Conservation (phyloP, 177 flowering plant genomes). For the Vitis hybrid region DNA sequence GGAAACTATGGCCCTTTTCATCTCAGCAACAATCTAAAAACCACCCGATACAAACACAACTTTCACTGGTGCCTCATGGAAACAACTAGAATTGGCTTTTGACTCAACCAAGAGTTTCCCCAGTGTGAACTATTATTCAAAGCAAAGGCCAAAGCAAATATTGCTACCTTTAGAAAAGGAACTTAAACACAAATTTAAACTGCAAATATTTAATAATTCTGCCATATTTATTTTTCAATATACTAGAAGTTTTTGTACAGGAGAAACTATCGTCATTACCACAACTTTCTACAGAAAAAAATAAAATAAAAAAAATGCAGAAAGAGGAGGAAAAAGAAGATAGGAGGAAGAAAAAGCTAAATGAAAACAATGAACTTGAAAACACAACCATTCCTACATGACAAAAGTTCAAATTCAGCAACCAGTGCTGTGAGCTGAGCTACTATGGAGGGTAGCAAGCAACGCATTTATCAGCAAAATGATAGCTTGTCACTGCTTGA, state of each 20-base stretch:
- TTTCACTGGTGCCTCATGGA: too few species aligned
- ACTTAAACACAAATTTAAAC: neutral
- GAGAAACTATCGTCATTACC: constrained; percentile 8
- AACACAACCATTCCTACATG: constrained; percentile 7
- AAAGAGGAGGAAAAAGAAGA: too few species aligned
- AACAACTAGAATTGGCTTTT: too few species aligned
- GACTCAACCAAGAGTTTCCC: too few species aligned
- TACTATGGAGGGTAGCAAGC: neutral
- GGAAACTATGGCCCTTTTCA: too few species aligned
- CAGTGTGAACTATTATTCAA: too few species aligned
- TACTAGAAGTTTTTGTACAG: constrained; percentile 22
- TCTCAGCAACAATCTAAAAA: too few species aligned
- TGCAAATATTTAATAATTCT: constrained; percentile 1
- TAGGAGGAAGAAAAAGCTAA: too few species aligned
- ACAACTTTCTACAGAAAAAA: constrained; percentile 18
- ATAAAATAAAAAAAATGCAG: too few species aligned
- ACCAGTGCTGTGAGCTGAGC: constrained; percentile 6
- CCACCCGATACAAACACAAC: too few species aligned
- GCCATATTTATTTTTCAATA: constrained; percentile 1
- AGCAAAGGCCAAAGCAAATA: too few species aligned
- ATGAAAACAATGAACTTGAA: neutral
- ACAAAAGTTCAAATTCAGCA: constrained; percentile 8
- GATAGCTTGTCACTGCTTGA: too few species aligned
- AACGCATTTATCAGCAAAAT: neutral
- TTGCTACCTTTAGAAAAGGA: neutral